A percentile compares a stretch with the other conserved stretches of the same genome.
phyloP scores from a whole-genome alignment of 257 asterid genomes.

The Nicotiana obtusifolia region DNA sequence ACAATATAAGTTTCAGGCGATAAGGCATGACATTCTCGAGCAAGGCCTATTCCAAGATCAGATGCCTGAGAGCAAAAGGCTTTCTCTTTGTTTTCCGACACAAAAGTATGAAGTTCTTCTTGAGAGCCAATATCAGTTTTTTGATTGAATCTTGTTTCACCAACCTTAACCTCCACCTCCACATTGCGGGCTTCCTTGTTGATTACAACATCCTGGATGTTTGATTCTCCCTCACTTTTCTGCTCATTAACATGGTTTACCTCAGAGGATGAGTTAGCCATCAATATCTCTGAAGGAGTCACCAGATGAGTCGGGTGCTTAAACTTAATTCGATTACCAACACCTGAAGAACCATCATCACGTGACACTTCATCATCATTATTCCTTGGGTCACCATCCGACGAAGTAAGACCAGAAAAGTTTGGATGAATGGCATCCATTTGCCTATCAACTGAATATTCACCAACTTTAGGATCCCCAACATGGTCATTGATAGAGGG shows the following conservation, averaged over 20 bases:
- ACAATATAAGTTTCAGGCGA: conserved; percentile 53
- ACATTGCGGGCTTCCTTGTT: conserved; percentile 51
- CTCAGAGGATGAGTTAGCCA: conserved; percentile 70
- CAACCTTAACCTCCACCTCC: conserved; percentile 77
- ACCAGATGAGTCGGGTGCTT: conserved; percentile 97
- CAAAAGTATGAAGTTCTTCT: conserved; percentile 42
- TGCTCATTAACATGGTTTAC: conserved; percentile 46
- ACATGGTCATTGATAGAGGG: conserved; percentile 33
- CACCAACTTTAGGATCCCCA: conserved; percentile 49
- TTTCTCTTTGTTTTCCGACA: conserved; percentile 61
- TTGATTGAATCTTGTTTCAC: conserved; percentile 57
- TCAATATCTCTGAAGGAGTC: conserved; percentile 89
- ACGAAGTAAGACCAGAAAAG: conserved; percentile 48
- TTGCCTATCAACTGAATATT: conserved; percentile 49
- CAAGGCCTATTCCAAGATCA: conserved; percentile 74
- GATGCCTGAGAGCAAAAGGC: conserved; percentile 83
- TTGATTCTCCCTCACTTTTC: conserved; percentile 31
- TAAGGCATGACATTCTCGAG: conserved; percentile 60
- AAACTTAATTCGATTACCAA: conserved; percentile 52
- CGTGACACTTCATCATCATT: conserved; percentile 24
- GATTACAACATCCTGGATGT: conserved; percentile 55
- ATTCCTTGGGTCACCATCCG: conserved; percentile 38
- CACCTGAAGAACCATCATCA: conserved; percentile 50
- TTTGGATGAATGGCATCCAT: conserved; percentile 45
- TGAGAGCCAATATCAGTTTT: conserved; percentile 44